phyloP scores from a whole-genome alignment of 805 yeast genomes.

The Blastobotrys parvus region DNA sequence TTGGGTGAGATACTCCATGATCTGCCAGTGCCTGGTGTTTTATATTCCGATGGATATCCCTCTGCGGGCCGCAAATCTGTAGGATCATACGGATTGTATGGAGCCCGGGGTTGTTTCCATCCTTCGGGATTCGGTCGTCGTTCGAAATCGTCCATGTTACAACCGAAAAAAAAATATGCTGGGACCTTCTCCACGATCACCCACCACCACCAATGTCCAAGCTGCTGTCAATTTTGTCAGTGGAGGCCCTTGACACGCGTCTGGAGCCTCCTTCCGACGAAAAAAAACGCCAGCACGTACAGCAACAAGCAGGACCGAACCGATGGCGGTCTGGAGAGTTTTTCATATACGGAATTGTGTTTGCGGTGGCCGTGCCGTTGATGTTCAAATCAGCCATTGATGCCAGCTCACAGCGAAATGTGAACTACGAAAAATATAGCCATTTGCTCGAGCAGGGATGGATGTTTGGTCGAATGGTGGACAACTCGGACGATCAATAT shows the following conservation, averaged over 20 bases:
- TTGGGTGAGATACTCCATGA: constrained; percentile 50
- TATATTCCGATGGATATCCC: constrained; percentile 80
- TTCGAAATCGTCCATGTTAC: constrained; percentile 2
- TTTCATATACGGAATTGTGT: constrained; percentile 53
- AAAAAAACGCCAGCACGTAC: constrained; percentile 22
- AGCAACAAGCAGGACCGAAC: constrained; percentile 31
- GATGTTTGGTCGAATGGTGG: constrained; percentile 72
- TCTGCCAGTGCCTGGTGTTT: constrained; percentile 54
- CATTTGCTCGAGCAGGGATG: constrained; percentile 70
- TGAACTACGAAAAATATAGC: constrained; percentile 58
- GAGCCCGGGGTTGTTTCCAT: constrained; percentile 58
- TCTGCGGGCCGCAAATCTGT: constrained; percentile 67
- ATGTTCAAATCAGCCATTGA: constrained; percentile 77
- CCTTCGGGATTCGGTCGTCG: constrained; percentile 20
- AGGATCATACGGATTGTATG: constrained; percentile 81
- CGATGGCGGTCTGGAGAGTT: constrained; percentile 78
- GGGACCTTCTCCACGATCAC: not conserved
- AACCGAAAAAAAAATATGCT: not conserved
- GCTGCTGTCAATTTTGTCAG: constrained; percentile 23
- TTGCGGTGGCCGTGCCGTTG: constrained; percentile 65
- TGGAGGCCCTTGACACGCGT: constrained; percentile 37
- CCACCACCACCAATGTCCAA: not conserved
- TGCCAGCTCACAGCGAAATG: constrained; percentile 57
- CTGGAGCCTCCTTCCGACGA: constrained; percentile 29
- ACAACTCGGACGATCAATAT: constrained; percentile 87